A percentile compares a stretch with the other conserved stretches of the same genome.
Conservation (phyloP, 345 rosid genomes). For the Gossypium stocksii region DNA sequence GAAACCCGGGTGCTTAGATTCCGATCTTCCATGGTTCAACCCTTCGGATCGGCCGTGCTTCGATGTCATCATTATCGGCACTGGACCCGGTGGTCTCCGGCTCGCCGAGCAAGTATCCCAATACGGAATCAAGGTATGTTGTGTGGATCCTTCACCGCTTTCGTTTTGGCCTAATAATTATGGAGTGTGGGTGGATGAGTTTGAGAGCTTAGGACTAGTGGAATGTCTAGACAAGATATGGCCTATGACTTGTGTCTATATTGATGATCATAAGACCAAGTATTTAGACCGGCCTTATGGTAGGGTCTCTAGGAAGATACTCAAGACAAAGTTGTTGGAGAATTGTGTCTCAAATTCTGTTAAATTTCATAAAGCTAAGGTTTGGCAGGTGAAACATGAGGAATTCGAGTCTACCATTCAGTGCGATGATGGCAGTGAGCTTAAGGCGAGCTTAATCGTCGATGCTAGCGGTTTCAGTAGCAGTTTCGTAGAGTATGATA, state of each 20-base stretch:
- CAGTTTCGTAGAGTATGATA: constrained; percentile 40
- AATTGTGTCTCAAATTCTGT: constrained; percentile 45
- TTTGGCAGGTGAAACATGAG: constrained; percentile 50
- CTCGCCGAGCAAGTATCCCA: constrained; percentile 55
- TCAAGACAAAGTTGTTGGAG: constrained; percentile 43
- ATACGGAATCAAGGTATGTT: constrained; percentile 53
- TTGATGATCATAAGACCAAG: constrained; percentile 44
- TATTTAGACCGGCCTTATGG: constrained; percentile 57
- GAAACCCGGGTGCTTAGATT: constrained; percentile 30
- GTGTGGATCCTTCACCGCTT: constrained; percentile 67
- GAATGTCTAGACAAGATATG: constrained; percentile 60
- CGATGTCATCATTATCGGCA: constrained; percentile 55
- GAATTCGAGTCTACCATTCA: constrained; percentile 44
- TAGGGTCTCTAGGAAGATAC: constrained; percentile 42
- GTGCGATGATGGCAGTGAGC: constrained; percentile 51
- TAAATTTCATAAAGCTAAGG: constrained; percentile 51
- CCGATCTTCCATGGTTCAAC: constrained; percentile 38
- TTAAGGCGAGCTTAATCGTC: constrained; percentile 51
- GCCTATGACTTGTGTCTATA: constrained; percentile 45
- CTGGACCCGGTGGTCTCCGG: constrained; percentile 70
- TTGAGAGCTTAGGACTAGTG: constrained; percentile 44
- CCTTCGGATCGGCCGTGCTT: constrained; percentile 32
- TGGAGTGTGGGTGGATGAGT: constrained; percentile 77
- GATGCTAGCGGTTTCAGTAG: constrained; percentile 63
- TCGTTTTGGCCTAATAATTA: constrained; percentile 59